Evolutionary conservation across 768 basidiomycete genomes (phyloP).

Genomic region (Guyanaporus albipodus): DNA sequence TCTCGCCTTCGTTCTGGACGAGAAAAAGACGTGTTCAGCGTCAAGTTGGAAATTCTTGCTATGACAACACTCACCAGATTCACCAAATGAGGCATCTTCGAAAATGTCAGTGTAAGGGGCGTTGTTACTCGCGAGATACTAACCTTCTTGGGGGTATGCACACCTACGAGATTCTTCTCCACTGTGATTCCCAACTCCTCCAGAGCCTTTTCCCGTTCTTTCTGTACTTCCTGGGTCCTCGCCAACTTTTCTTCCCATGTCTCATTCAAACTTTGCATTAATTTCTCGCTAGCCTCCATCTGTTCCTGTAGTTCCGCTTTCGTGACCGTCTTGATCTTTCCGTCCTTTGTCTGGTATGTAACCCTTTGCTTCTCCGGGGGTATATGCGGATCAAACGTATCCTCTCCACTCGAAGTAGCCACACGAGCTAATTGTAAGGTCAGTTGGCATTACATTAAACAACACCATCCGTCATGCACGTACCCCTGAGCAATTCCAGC

Average conservation of each 20-base stretch:
- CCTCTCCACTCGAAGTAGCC: conserved; percentile 61
- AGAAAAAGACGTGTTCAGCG: conserved; percentile 16
- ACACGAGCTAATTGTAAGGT: conserved; percentile 59
- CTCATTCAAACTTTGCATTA: conserved; percentile 90
- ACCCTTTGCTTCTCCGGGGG: conserved; percentile 95
- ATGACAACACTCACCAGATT: conserved; percentile 66
- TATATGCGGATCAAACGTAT: conserved; percentile 79
- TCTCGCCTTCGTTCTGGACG: conserved; percentile 66
- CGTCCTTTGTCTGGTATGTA: conserved; percentile 89
- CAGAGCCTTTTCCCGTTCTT: conserved; percentile 94
- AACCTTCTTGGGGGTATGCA: conserved; percentile 96
- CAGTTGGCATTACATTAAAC: conserved; percentile 1
- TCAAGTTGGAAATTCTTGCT: not conserved
- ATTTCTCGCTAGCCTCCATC: conserved; percentile 90
- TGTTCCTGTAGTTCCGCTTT: conserved; percentile 98
- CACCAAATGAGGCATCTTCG: conserved; percentile 88
- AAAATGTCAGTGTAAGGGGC: conserved; percentile 9
- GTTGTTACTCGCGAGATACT: conserved; percentile 3
- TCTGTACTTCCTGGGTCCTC: conserved; percentile 91
- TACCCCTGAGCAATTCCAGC: conserved; percentile 85
- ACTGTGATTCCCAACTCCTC: conserved; percentile 98
- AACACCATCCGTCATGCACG: conserved; percentile 9
- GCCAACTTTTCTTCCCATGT: conserved; percentile 95
- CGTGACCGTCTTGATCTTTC: conserved; percentile 90
- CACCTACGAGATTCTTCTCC: conserved; percentile 93